These are phyloP conservation scores for Rhizoctonia solani DNA, from an alignment of 1,284 basidiomycete genomes.

Conservation along the genomic window DNA sequence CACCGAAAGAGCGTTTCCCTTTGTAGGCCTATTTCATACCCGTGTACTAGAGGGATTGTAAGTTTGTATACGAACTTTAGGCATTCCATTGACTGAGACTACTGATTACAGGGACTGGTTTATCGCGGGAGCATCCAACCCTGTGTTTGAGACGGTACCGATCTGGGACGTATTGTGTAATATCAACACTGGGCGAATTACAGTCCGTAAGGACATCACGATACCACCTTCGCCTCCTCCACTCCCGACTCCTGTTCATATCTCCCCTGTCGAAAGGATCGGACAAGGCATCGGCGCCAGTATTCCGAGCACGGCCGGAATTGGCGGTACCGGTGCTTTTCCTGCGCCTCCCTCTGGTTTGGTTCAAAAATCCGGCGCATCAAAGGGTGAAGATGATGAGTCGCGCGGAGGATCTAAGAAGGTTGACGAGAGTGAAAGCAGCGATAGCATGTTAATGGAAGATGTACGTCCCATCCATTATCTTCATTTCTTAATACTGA, in stretches of 20 bases:
- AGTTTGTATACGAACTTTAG: neutral
- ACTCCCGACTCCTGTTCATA: slow-evolving; percentile 41
- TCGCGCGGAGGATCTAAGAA: slow-evolving; percentile 22
- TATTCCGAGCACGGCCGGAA: slow-evolving; percentile 34
- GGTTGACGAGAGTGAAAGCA: slow-evolving; percentile 30
- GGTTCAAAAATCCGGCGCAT: slow-evolving; percentile 3
- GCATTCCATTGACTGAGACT: neutral
- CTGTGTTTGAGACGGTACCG: slow-evolving; percentile 84
- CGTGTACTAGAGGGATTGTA: slow-evolving; percentile 1
- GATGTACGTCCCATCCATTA: slow-evolving; percentile 63
- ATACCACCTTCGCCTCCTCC: slow-evolving; percentile 48
- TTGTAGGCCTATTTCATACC: slow-evolving; percentile 46
- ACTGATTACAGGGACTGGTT: slow-evolving; percentile 69
- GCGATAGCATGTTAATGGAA: slow-evolving; percentile 82
- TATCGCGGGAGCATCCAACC: slow-evolving; percentile 96
- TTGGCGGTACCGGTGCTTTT: slow-evolving; percentile 37
- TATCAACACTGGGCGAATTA: slow-evolving; percentile 82
- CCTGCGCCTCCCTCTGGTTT: slow-evolving; percentile 33
- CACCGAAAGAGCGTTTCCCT: slow-evolving; percentile 90
- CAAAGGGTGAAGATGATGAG: slow-evolving; percentile 32
- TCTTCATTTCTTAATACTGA: neutral
- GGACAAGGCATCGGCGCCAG: slow-evolving; percentile 4
- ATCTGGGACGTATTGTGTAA: slow-evolving; percentile 93
- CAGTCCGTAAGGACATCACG: slow-evolving; percentile 82
- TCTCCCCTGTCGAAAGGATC: slow-evolving; percentile 16